Evolutionary conservation across 495 filamentous ascomycete genomes (phyloP), one percentile per base, ranked within the genome.

Genomic region (Hypomontagnella monticulosa): DNA sequence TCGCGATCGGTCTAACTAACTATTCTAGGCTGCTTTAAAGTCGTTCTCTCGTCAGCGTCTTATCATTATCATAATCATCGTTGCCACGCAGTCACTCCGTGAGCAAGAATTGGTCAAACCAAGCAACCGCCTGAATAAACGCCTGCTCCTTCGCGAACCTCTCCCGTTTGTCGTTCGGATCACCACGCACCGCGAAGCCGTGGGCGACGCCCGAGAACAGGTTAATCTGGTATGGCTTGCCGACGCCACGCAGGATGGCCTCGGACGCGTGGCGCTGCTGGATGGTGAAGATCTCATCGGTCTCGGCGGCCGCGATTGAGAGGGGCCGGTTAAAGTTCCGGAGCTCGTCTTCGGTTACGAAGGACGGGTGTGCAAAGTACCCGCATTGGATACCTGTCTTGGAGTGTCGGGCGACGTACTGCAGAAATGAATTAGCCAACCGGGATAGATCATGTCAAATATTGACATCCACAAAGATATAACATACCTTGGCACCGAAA

Each of bases 71-170:
- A n/a, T n/a, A n/a, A n/a, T n/a, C n/a, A n/a, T n/a, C n/a, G n/a
- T n/a, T n/a, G n/a, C 23, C 12, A 46, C 36, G 32, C 68, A 83
- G 46, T 75, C 47, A 80, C 43, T 27, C 23, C 23, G 23, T 27
- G 3, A 79, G 20, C 6, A 86, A 76, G 53, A 73, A 75, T 42
- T 75, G 67, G 55, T 90, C 83, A 70, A 96, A 95, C 92, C 93
- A 97, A 44, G 75, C 71, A 43, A 93, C 81, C 52, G 92, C 91
- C 80, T 96, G 92, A 54, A 82, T 71, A 72, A 95, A 95, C 20
- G 92, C 92, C 79, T 89, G 86, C 80, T 97, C 91, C 84, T 93
- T 93, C 47, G 91, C 89, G 62, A 82, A 95, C 81, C 87, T 91
- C 74, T 85, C 75, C 40, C 77, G 52, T 71, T 83, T 85, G 54